Percentiles rank a stretch among this genome's conserved stretches.
Conservation (phyloP, 2,329 filamentous ascomycete species). For the Ophiocordyceps unilateralis region DNA sequence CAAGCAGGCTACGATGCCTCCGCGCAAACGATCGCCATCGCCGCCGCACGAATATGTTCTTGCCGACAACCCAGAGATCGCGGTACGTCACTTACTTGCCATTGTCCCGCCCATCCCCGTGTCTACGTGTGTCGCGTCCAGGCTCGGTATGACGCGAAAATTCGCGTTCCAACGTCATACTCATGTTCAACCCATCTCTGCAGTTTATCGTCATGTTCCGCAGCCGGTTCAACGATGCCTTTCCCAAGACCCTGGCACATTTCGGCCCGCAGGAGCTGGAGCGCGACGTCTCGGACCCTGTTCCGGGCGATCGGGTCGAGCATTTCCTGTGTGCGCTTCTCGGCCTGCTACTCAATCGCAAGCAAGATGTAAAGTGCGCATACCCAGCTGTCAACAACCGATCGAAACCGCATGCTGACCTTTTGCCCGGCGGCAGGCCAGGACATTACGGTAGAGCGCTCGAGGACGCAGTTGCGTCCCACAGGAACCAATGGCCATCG, state of each 20-base stretch:
- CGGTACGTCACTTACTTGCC: slow-evolving; percentile 45
- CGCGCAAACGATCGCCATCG: slow-evolving; percentile 67
- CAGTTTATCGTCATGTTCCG: slow-evolving; percentile 98
- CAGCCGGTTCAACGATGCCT: slow-evolving; percentile 76
- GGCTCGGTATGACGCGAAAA: slow-evolving; percentile 28
- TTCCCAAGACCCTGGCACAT: slow-evolving; percentile 73
- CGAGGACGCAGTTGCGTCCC: slow-evolving; percentile 75
- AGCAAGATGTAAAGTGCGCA: slow-evolving; percentile 89
- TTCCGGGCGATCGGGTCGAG: slow-evolving; percentile 74
- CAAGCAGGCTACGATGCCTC: slow-evolving; percentile 45
- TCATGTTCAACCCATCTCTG: slow-evolving; percentile 15
- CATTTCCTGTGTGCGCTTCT: slow-evolving; percentile 78
- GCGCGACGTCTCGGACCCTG: slow-evolving; percentile 57
- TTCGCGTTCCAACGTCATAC: slow-evolving; percentile 27
- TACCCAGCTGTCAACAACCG: not conserved
- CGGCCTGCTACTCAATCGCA: slow-evolving; percentile 79
- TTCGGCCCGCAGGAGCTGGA: slow-evolving; percentile 94
- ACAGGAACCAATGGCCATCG: slow-evolving; percentile 76
- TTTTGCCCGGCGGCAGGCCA: slow-evolving; percentile 38
- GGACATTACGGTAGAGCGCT: slow-evolving; percentile 86
- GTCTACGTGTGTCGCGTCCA: slow-evolving; percentile 17
- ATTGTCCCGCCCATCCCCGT: not conserved
- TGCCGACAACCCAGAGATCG: slow-evolving; percentile 81
- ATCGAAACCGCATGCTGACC: not conserved
- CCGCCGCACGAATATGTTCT: slow-evolving; percentile 81